These are phyloP conservation scores for Vishniacozyma victoriae DNA, from an alignment of 768 basidiomycete species.

Conservation along the genomic window DNA sequence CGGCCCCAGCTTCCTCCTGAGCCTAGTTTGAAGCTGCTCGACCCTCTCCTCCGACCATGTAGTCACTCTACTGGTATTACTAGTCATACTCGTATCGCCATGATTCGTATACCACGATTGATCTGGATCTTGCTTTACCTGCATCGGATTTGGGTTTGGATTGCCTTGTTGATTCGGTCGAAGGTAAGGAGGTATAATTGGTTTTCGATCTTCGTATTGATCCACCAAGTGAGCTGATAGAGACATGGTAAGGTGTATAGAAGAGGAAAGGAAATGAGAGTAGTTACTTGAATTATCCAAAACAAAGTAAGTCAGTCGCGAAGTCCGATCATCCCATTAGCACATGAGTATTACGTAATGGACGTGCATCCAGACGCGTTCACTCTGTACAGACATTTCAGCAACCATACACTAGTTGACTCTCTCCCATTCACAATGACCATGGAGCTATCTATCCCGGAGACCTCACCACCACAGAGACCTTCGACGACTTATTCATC, in stretches of 20 bases:
- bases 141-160: conserved; percentile 6
- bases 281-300: not conserved
- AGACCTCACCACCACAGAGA: conserved; percentile 1
- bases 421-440: conserved; percentile 12
- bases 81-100: conserved; percentile 7
- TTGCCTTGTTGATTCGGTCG: conserved; percentile 1
- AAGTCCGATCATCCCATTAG: too few species aligned
- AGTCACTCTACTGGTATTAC: conserved; percentile 51
- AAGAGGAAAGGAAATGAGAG: not conserved
- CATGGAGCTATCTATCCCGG: conserved; percentile 9
- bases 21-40: conserved; percentile 68
- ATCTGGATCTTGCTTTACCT: not conserved
- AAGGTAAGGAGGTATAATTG: conserved; percentile 11
- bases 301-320: not conserved
- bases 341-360: too few species aligned
- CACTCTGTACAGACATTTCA: too few species aligned
- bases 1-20: conserved; percentile 84
- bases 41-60: conserved; percentile 64
- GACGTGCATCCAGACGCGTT: too few species aligned
- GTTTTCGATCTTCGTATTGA: conserved; percentile 27
- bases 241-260: conserved; percentile 17
- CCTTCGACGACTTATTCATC: conserved; percentile 28
- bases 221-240: conserved; percentile 36
- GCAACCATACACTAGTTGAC: not conserved
- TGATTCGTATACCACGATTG: conserved; percentile 12